Evolutionary conservation across 2,329 filamentous ascomycete genomes (phyloP).

Genomic region (Aspergillus sp.): DNA sequence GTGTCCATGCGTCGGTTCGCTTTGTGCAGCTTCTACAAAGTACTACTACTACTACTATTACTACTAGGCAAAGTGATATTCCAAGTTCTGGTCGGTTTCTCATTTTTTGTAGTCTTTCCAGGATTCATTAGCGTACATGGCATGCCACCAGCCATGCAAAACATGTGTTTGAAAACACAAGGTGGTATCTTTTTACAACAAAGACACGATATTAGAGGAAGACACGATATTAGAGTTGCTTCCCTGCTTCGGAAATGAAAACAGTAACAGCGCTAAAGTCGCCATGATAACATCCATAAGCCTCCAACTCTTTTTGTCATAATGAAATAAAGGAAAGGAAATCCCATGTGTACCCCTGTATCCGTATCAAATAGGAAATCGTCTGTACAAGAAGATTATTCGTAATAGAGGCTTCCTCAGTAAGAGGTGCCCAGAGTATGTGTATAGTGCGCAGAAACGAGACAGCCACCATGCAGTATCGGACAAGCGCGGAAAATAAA

Average conservation of each 20-base stretch:
- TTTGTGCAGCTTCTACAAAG: background rate
- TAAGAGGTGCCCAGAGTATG: constrained; percentile 16
- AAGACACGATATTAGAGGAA: constrained; percentile 10
- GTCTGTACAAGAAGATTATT: constrained; percentile 37
- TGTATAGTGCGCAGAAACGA: constrained; percentile 22
- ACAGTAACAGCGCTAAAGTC: constrained; percentile 12
- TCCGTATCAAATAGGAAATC: constrained; percentile 17
- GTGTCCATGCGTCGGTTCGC: constrained; percentile 8
- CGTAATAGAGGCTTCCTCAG: constrained; percentile 18
- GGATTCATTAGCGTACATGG: constrained; percentile 18
- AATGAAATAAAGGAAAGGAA: constrained; percentile 11
- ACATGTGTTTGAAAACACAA: constrained; percentile 11
- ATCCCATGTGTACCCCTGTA: constrained; percentile 16
- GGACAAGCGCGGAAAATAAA: background rate
- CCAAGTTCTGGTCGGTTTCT: background rate
- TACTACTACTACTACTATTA: too few species aligned
- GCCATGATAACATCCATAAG: constrained; percentile 13
- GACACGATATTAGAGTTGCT: constrained; percentile 10
- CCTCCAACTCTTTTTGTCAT: constrained; percentile 13
- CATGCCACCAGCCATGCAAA: constrained; percentile 11
- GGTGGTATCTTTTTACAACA: constrained; percentile 31
- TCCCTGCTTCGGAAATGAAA: background rate
- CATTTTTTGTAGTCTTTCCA: constrained; percentile 8
- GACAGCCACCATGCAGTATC: constrained; percentile 33
- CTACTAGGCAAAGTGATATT: too few species aligned